Base-by-base conservation (phyloP, 1,284 basidiomycete genomes). In the Amylostereum chailletii region DNA sequence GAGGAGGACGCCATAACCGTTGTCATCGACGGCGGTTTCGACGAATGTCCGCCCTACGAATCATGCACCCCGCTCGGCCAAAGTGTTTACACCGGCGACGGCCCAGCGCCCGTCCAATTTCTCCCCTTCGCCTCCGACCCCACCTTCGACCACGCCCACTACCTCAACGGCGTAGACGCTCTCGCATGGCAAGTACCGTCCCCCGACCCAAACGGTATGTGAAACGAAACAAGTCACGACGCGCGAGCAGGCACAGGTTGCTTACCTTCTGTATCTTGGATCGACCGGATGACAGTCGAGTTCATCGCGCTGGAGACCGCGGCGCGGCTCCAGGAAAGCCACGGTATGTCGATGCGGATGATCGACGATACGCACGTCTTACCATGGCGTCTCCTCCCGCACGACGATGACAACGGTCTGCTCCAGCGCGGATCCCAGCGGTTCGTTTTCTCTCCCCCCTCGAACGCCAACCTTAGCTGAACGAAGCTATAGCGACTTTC, bases 81-180 rank as follows among this genome's bases (percentile, higher is more conserved):
- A 42, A 77, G 63, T 51, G 61, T 75, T 5, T 69, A 69, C 52
- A 64, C 64, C 26, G 79, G 77, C 5, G 79, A 81, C 51, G 81
- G 82, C 51, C 62, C 71, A 5, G 63, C 69, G 52, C 59, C 65
- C 32, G 69, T 81, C 65, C 66, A 40, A 3, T 81, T 80, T 58
- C 62, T 79, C 27, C 77, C 77, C 2, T 74, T 74, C 46, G 63
- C 70, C 1, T 77, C 81, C 52, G 77, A 81, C 45, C 65, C 67
- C 10, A 54, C 46, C 0, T 82, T 81, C 54, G 54, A 76, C 51
- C 64, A 63, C 34, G 38, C 49, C 1, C 55, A 48, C 10, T 70
- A 78, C 54, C 56, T 62, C 2, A 52, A 58, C 10, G 62, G 69
- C 3, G 72, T 79, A 58, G 59, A 54, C 3, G 58, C 61, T 9